A percentile compares a stretch with the other conserved stretches of the same genome.
Conservation (phyloP, 2,329 filamentous ascomycete species). For the Lanzia echinophila region DNA sequence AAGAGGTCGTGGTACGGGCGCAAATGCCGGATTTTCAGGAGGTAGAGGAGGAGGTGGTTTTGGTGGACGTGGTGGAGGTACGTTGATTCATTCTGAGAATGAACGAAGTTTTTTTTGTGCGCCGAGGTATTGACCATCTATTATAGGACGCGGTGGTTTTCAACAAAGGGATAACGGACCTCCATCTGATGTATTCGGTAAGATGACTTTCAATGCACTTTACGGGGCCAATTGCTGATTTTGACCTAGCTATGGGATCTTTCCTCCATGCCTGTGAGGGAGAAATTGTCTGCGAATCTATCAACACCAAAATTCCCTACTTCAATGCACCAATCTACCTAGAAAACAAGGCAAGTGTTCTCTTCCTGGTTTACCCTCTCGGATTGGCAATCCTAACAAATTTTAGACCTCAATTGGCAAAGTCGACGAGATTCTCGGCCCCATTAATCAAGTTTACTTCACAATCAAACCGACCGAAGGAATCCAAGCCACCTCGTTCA, state of each 20-base stretch:
- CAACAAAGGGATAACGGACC: conserved; percentile 55
- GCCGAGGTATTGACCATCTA: conserved; percentile 15
- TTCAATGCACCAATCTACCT: conserved; percentile 99
- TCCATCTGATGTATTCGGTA: conserved; percentile 53
- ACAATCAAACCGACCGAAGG: conserved; percentile 96
- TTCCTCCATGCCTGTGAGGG: conserved; percentile 95
- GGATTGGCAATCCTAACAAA: not conserved
- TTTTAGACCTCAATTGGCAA: conserved; percentile 78
- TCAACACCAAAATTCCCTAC: conserved; percentile 93
- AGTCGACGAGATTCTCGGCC: conserved; percentile 95
- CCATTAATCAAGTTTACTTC: conserved; percentile 97
- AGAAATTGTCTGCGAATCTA: conserved; percentile 94
- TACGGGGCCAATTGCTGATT: conserved; percentile 15
- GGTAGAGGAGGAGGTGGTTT: conserved; percentile 39
- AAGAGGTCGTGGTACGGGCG: conserved; percentile 41
- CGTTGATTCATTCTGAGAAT: conserved; percentile 27
- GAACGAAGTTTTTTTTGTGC: conserved; percentile 6
- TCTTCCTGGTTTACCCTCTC: not conserved
- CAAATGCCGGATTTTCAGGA: conserved; percentile 45
- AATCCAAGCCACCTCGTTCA: conserved; percentile 91
- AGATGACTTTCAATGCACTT: conserved; percentile 13
- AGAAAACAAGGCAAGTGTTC: conserved; percentile 74
- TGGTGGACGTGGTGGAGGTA: conserved; percentile 39
- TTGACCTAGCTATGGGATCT: conserved; percentile 70
- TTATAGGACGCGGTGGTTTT: conserved; percentile 54